These are phyloP conservation scores for Xerocomus nothofagi DNA, from an alignment of 1,284 basidiomycete genomes.

Conservation along the genomic window DNA sequence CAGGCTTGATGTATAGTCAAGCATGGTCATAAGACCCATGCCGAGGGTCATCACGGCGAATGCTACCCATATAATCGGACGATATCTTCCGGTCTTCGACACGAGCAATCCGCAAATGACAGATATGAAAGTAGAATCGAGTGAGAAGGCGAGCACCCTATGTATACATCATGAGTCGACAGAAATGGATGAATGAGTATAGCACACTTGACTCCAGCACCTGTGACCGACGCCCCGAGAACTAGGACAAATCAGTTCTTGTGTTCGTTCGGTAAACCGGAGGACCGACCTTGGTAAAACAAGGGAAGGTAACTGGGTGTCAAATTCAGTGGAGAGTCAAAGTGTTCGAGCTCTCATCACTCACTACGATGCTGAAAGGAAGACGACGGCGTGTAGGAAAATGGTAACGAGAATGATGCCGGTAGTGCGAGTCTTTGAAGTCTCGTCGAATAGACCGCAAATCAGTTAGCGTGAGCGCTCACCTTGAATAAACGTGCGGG, in stretches of 20 bases:
- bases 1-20: conserved; percentile 46
- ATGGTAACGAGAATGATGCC: conserved; percentile 39
- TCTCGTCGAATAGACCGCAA: not conserved
- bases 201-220: conserved; percentile 41
- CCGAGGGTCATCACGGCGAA: conserved; percentile 60
- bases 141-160: conserved; percentile 45
- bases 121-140: conserved; percentile 36
- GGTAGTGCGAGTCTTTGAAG: conserved; percentile 43
- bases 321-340: conserved; percentile 8
- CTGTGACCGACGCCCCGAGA: conserved; percentile 45
- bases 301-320: conserved; percentile 32
- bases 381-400: conserved; percentile 41
- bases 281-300: conserved; percentile 29
- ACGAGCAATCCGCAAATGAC: conserved; percentile 44
- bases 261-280: too few species aligned
- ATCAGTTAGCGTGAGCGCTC: too few species aligned
- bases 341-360: conserved; percentile 1
- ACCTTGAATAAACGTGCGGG: conserved; percentile 47
- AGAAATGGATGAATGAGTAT: not conserved
- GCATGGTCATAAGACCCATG: conserved; percentile 60
- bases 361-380: conserved; percentile 34
- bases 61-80: conserved; percentile 47
- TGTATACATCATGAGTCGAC: not conserved
- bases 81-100: conserved; percentile 37
- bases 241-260: too few species aligned